Evolutionary conservation across 805 yeast species (phyloP), one percentile per base, ranked within the genome.

Genomic region (Metschnikowia cubensis): DNA sequence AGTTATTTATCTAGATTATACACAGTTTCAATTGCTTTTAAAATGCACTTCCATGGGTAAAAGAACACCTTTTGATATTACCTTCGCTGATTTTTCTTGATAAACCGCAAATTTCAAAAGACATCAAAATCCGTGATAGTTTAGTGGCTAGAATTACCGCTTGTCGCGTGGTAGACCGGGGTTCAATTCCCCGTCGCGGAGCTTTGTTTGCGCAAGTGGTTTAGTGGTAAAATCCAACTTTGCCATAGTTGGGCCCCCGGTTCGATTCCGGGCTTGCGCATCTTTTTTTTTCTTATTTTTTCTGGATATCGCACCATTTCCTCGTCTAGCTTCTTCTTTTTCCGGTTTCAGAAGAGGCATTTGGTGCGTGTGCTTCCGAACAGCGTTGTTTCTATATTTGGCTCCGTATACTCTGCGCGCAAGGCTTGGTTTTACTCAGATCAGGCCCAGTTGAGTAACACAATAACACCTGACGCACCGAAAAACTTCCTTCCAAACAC

Each of bases 121-220:
- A 21, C 25, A 35, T 11, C 25, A 14, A 49, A 50, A 21, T 56
- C 59, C 59, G 58, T 47, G 59, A 56, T 56, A 56, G 59, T 56
- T 56, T 54, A 54, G 59, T 53, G 59, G 59, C 56, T 55, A 55
- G 59, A 55, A 55, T 55, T 52, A 49, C 59, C 59, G 59, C 59
- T 55, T 55, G 59, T 55, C 59, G 59, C 59, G 59, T 56, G 59
- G 59, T 51, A 52, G 59, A 55, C 59, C 59, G 57, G 59, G 59
- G 59, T 55, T 55, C 59, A 53, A 53, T 53, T 55, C 59, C 59
- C 59, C 57, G 59, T 55, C 59, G 57, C 57, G 59, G 59, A 55
- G 59, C 43, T 40, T 42, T 35, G 11, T 21, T 10, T 1, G 59
- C 59, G 59, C 59, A 55, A 55, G 59, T 55, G 59, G 59, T 55